Percentiles rank a stretch among this genome's conserved stretches.
Conservation (phyloP, 2,329 filamentous ascomycete genomes). For the Escovopsis sp. region DNA sequence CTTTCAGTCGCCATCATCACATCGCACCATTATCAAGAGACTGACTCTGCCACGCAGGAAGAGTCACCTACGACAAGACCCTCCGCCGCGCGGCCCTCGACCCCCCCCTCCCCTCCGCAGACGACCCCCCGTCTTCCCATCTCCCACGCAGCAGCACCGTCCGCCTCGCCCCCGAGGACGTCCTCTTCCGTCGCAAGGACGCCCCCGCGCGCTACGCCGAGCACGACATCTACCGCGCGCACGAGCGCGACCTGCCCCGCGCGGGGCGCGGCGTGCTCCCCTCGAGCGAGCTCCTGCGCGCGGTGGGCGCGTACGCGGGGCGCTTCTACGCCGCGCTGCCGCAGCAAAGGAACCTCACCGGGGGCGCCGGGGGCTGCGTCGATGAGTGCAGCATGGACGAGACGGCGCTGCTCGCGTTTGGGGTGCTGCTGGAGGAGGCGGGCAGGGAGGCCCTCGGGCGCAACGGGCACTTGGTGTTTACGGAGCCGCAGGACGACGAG, state of each 20-base stretch:
- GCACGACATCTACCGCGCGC: conserved; percentile 55
- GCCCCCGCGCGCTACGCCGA: conserved; percentile 57
- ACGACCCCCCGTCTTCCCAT: conserved; percentile 3
- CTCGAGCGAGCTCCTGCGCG: conserved; percentile 53
- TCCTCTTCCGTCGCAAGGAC: conserved; percentile 49
- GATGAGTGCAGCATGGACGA: conserved; percentile 57
- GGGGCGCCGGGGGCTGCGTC: conserved; percentile 6
- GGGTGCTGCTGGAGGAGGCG: conserved; percentile 61
- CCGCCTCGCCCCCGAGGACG: conserved; percentile 50
- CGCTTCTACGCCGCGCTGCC: conserved; percentile 43
- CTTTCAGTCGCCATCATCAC: too few species aligned
- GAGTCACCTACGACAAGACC: conserved; percentile 12
- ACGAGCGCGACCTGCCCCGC: conserved; percentile 38
- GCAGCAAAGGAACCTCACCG: conserved; percentile 6
- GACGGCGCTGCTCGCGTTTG: conserved; percentile 61
- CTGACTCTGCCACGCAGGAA: conserved; percentile 15
- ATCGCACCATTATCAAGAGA: too few species aligned
- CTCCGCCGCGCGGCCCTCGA: conserved; percentile 8
- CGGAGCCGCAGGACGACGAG: conserved; percentile 20
- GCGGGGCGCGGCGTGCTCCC: conserved; percentile 40
- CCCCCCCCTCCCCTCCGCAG: background rate
- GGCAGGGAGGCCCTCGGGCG: conserved; percentile 44
- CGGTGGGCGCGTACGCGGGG: conserved; percentile 53
- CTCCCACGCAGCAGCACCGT: conserved; percentile 3
- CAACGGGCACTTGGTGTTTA: conserved; percentile 56